Evolutionary conservation across 768 basidiomycete species (phyloP), one percentile per base, ranked within the genome.

Genomic region (Tulasnella sp.): DNA sequence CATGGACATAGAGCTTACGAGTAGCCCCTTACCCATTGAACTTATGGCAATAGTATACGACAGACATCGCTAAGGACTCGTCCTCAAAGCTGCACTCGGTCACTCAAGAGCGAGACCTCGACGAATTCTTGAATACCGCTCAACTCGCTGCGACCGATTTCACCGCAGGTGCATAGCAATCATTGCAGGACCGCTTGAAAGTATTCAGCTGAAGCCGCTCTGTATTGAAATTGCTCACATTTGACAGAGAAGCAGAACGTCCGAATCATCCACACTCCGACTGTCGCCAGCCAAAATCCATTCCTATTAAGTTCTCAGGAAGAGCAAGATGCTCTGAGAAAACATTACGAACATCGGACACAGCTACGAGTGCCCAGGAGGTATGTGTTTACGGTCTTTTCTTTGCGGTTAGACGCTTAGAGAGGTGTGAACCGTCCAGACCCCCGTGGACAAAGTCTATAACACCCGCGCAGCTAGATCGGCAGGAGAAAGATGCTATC

Each of bases 71-170:
- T 29, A 52, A 59, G 32, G 89, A 91, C 71, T 79, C 84, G 12
- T 84, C 87, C 7, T 84, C 83, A 69, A 88, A 88, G 39, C 84
- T 99, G 41, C 87, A 89, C 78, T 98, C 96, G 0, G 89, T 99
- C 26, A 99, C 97, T 0, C 95, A 98, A 81, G 96, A 99, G 81
- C 83, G 88, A 71, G 95, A 98, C 82, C 83, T 99, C 22, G 95
- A 98, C 76, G 96, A 95, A 80, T 99, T 99, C 79, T 81, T 99
- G 71, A 95, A 88, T 78, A 97, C 93, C 14, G 97, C 97, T 11
- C 91, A 94, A 77, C 83, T 99, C 70, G 97, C 97, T 16, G 96
- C 91, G 67, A 91, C 91, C 12, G 94, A 99, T 76, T 99, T 99
- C 78, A 92, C 94, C 19, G 96, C 96, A 40, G 96, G 95, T 96